These are phyloP conservation scores for Priceomyces fermenticarens DNA, from an alignment of 805 yeast genomes.

Conservation along the genomic window DNA sequence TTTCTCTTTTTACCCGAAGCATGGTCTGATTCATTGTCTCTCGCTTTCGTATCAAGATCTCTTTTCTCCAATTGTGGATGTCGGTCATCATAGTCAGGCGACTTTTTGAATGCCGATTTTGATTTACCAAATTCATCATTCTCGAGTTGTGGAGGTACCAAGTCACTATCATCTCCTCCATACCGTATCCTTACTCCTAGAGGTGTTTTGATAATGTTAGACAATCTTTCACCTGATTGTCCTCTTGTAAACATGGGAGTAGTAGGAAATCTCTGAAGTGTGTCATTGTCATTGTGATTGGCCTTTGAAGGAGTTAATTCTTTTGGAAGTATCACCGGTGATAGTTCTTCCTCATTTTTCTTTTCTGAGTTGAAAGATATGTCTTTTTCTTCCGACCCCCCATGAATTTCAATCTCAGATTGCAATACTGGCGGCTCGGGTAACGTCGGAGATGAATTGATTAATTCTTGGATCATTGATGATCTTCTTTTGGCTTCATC, in stretches of 20 bases:
- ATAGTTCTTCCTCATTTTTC: slow-evolving; percentile 12
- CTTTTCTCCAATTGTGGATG: not conserved
- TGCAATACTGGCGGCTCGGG: slow-evolving; percentile 42
- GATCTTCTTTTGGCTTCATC: slow-evolving; percentile 20
- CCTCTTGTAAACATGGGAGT: slow-evolving; percentile 42
- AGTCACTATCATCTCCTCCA: slow-evolving; percentile 28
- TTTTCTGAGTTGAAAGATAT: slow-evolving; percentile 2
- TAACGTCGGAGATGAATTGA: slow-evolving; percentile 41
- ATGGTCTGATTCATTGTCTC: not conserved
- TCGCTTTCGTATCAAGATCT: not conserved
- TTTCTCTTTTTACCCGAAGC: slow-evolving; percentile 7
- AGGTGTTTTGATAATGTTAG: slow-evolving; percentile 24
- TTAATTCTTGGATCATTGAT: slow-evolving; percentile 31
- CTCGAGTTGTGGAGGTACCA: slow-evolving; percentile 24
- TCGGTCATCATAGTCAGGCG: slow-evolving; percentile 1
- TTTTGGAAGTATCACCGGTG: slow-evolving; percentile 19
- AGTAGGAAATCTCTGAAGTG: slow-evolving; percentile 41
- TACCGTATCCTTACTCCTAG: slow-evolving; percentile 16
- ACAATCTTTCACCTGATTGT: slow-evolving; percentile 13
- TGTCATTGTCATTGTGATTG: slow-evolving; percentile 5
- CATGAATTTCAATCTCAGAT: slow-evolving; percentile 28
- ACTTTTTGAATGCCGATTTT: slow-evolving; percentile 1
- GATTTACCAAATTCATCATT: slow-evolving; percentile 1
- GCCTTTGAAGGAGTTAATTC: slow-evolving; percentile 16
- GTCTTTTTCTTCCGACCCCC: slow-evolving; percentile 2